Evolutionary conservation across 2,329 filamentous ascomycete species (phyloP), one percentile per base, ranked within the genome.

Genomic region (Fusarium napiforme): DNA sequence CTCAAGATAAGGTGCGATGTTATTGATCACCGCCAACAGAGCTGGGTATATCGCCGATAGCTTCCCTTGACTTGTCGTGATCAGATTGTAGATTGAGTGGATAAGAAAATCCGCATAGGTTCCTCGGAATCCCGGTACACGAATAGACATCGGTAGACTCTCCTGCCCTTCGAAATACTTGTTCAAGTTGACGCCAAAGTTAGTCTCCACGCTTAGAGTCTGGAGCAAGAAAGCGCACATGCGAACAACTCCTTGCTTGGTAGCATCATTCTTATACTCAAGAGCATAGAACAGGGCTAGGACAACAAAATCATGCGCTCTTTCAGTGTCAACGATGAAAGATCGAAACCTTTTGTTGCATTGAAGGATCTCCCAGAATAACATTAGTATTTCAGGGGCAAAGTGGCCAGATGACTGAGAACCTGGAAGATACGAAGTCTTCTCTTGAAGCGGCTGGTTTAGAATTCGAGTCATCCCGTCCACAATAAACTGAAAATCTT

Each of bases 191-290:
- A 92, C 90, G 36, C 95, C 96, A 82, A 98, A 98, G 71, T 93
- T 95, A 63, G 92, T 89, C 82, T 98, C 96, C 5, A 97, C 95
- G 78, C 96, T 98, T 78, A 99, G 85, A 0, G 96, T 98, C 82
- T 99, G 96, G 45, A 99, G 84, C 47, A 98, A 88, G 81, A 99
- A 98, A n/a, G 97, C 92, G 82, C 96, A 98, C 95, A 98, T 98
- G 62, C 96, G 90, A 32, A 98, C 94, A 3, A 98, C 88, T 2
- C 96, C 96, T 81, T 98, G 95, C 81, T 96, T 97, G 3, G 95
- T 91, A 26, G 93, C 85, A 78, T 98, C 96, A 46, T 91, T 89
- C 79, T 94, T 95, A 81, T 96, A 93, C 80, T 97, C 95, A 52
- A 97, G 90, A 9, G 95, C 94, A 80, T 98, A 98, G 83, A 97